Evolutionary conservation across 2,329 filamentous ascomycete genomes (phyloP), one percentile per base, ranked within the genome.

Genomic region (Fusarium dimerum): DNA sequence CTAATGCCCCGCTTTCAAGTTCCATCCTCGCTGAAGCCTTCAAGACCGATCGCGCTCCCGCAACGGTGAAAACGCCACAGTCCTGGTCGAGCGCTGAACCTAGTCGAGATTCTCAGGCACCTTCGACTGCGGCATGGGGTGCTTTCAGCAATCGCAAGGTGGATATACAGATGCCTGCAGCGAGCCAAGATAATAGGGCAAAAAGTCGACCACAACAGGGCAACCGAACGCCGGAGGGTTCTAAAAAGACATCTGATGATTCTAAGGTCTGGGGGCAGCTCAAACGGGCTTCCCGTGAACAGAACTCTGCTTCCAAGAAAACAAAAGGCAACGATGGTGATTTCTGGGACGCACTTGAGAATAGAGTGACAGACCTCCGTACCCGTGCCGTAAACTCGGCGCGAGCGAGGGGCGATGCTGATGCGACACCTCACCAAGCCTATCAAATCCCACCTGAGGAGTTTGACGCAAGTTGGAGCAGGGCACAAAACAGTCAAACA

Each of bases 21-120:
- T 63, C 67, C 2, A 57, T 70, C 7, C 58, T 72, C 36, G 68
- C 69, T 4, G 63, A 71, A 36, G 68, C 69, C n/a, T 66, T 72
- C 56, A 70, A 62, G 45, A 60, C 64, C 43, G 60, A 66, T 40
- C 59, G 60, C 44, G 50, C 60, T 16, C 61, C 66, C n/a, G 59
- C 50, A 29, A 48, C 61, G 6, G 61, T 67, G 9, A 54, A 57
- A 26, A 65, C 66, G 5, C 65, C 68, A 3, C 55, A 50, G 20
- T 62, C 66, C 6, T 64, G 66, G 62, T 62, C 64, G n/a, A 43
- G 41, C n/a, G 46, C 39, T 38, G 48, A 59, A 29, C 40, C 45
- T 12, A 30, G 52, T 3, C 54, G 57, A 40, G 7, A 38, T 5
- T 20, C 46, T 9, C n/a, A 40, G 13, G 45, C 41, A 9, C 32